A percentile compares a stretch with the other conserved stretches of the same genome.
These are phyloP conservation scores for Penicillium sp. DNA, from an alignment of 2,329 filamentous ascomycete genomes.

Conservation along the genomic window DNA sequence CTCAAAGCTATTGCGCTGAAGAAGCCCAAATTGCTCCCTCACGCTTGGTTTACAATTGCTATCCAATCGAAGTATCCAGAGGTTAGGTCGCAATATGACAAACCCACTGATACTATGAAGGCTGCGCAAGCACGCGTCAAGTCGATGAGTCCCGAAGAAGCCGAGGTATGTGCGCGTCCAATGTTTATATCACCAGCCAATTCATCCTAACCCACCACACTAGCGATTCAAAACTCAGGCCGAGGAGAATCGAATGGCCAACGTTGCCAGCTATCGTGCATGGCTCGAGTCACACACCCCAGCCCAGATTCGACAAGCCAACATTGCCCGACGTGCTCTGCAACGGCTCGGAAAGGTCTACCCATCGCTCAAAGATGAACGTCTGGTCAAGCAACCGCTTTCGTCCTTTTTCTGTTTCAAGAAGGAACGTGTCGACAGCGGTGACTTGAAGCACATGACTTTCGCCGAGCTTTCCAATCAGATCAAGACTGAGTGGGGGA, in stretches of 20 bases:
- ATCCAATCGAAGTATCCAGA: constrained; percentile 17
- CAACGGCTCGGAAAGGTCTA: constrained; percentile 19
- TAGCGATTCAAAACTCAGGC: constrained; percentile 52
- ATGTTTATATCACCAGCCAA: background rate
- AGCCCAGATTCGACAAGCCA: constrained; percentile 54
- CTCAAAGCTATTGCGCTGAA: constrained; percentile 32
- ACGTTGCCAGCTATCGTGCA: constrained; percentile 42
- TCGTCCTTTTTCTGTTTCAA: constrained; percentile 43
- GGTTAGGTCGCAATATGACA: constrained; percentile 2
- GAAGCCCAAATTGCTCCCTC: constrained; percentile 35
- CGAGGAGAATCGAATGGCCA: constrained; percentile 43
- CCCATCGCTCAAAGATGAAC: constrained; percentile 48
- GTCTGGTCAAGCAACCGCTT: constrained; percentile 44
- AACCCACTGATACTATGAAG: constrained; percentile 16
- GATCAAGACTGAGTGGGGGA: constrained; percentile 24
- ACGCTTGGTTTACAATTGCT: constrained; percentile 21
- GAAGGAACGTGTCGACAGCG: constrained; percentile 41
- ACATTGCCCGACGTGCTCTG: constrained; percentile 49
- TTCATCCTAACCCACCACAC: constrained; percentile 8
- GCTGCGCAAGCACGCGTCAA: constrained; percentile 14
- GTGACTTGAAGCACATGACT: constrained; percentile 48
- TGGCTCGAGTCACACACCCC: constrained; percentile 54
- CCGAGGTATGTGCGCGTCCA: constrained; percentile 18
- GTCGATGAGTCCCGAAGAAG: constrained; percentile 15
- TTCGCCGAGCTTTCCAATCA: constrained; percentile 30